Evolutionary conservation across 1,284 basidiomycete species (phyloP).

Genomic region (Mycena citricolor): DNA sequence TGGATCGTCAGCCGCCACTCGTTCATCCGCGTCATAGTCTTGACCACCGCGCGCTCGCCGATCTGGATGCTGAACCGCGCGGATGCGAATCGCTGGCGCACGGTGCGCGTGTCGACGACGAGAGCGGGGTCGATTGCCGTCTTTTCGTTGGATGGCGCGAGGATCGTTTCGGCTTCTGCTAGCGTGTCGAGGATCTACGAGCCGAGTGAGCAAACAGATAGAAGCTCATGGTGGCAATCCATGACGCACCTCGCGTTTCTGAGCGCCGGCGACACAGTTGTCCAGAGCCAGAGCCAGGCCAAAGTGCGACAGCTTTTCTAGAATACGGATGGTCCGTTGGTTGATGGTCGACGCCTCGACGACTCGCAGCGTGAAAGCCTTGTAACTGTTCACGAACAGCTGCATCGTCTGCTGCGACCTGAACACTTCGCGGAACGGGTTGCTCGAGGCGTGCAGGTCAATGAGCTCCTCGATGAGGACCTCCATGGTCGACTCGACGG

Average conservation of each 20-base stretch:
- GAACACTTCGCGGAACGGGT: constrained; percentile 69
- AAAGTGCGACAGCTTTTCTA: constrained; percentile 69
- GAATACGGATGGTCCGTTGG: constrained; percentile 47
- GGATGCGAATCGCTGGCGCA: constrained; percentile 52
- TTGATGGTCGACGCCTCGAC: constrained; percentile 39
- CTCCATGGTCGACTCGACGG: constrained; percentile 51
- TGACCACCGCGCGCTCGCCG: constrained; percentile 60
- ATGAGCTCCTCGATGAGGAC: constrained; percentile 66
- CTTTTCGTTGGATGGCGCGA: constrained; percentile 49
- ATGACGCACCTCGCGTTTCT: constrained; percentile 63
- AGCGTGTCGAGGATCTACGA: constrained; percentile 57
- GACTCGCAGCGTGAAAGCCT: constrained; percentile 50
- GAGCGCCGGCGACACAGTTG: constrained; percentile 52
- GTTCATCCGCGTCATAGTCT: constrained; percentile 57
- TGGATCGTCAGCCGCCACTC: constrained; percentile 73
- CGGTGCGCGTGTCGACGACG: constrained; percentile 48
- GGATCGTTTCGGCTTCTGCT: constrained; percentile 50
- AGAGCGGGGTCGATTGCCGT: constrained; percentile 52
- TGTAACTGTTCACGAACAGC: constrained; percentile 63
- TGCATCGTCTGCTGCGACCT: constrained; percentile 67
- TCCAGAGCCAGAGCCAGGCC: constrained; percentile 65
- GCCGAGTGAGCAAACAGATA: not conserved
- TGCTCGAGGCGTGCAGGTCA: constrained; percentile 57
- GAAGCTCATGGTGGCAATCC: not conserved
- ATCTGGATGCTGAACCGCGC: constrained; percentile 59